phyloP scores from a whole-genome alignment of 192 early-diverging fungal genomes.

The Coemansia sp. region DNA sequence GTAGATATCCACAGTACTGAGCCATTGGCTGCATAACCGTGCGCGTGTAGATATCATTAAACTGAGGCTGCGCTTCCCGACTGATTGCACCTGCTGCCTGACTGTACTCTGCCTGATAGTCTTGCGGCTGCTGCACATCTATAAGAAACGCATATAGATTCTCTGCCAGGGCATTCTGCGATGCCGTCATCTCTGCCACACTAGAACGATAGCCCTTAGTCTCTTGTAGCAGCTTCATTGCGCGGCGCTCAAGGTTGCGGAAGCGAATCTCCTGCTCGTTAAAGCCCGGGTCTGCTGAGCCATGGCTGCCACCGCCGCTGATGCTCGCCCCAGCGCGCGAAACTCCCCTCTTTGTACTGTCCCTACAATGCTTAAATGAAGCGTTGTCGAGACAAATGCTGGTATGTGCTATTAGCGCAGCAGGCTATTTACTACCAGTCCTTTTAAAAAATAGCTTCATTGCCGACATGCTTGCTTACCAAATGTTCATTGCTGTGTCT shows the following conservation, averaged over 20 bases:
- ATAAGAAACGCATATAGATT: constrained; percentile 84
- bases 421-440: neutral
- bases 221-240: constrained; percentile 83
- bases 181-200: constrained; percentile 76
- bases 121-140: constrained; percentile 75
- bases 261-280: constrained; percentile 81
- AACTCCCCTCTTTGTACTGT: constrained; percentile 46
- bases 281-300: constrained; percentile 65
- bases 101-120: constrained; percentile 79
- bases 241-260: constrained; percentile 78
- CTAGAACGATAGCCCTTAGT: constrained; percentile 90
- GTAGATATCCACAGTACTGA: constrained; percentile 81
- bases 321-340: constrained; percentile 29
- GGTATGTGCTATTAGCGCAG: neutral
- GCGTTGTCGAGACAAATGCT: neutral
- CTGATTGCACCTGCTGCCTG: constrained; percentile 79
- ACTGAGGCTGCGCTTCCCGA: constrained; percentile 71
- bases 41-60: constrained; percentile 81
- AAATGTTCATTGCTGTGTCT: neutral
- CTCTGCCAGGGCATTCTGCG: constrained; percentile 83
- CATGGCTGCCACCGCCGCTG: constrained; percentile 21
- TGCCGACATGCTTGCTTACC: neutral
- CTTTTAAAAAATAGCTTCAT: neutral
- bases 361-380: constrained; percentile 24
- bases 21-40: constrained; percentile 91